Conservation (phyloP, 2,329 filamentous ascomycete genomes). For the Chalaropsis ovoidea region DNA sequence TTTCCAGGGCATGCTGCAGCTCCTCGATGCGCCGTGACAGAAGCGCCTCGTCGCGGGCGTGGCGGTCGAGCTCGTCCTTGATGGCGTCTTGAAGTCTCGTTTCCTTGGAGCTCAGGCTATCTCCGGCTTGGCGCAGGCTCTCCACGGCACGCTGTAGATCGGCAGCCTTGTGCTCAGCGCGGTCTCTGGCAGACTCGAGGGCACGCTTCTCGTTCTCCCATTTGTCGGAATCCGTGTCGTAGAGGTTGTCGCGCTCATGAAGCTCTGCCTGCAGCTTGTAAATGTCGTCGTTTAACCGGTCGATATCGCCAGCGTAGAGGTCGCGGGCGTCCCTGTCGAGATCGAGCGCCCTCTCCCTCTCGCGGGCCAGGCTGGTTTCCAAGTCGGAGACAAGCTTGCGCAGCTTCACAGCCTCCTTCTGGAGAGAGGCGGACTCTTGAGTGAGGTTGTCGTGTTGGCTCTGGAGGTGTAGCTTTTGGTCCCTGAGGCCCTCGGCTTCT, state of each 20-base stretch:
- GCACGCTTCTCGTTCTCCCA: slow-evolving; percentile 59
- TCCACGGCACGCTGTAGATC: slow-evolving; percentile 63
- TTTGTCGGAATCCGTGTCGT: slow-evolving; percentile 60
- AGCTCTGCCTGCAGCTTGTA: slow-evolving; percentile 54
- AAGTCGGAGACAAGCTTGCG: slow-evolving; percentile 41
- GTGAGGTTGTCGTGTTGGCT: slow-evolving; percentile 57
- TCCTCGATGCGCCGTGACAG: slow-evolving; percentile 65
- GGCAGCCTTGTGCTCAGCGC: slow-evolving; percentile 56
- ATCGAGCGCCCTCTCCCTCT: slow-evolving; percentile 49
- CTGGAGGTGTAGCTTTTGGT: slow-evolving; percentile 61
- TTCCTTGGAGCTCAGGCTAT: slow-evolving; percentile 57
- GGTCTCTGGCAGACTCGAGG: slow-evolving; percentile 54
- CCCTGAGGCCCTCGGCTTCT: slow-evolving; percentile 48
- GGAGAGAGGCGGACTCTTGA: slow-evolving; percentile 55
- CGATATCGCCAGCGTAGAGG: slow-evolving; percentile 40
- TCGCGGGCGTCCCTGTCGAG: slow-evolving; percentile 49
- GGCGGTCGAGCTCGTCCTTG: slow-evolving; percentile 59
- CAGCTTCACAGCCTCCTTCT: slow-evolving; percentile 49
- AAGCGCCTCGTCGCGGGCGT: slow-evolving; percentile 59
- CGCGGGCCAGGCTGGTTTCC: slow-evolving; percentile 41
- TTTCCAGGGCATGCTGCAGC: slow-evolving; percentile 59
- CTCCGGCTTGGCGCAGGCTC: slow-evolving; percentile 56
- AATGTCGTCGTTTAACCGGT: slow-evolving; percentile 48
- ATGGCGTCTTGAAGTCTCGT: slow-evolving; percentile 56
- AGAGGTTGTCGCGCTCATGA: slow-evolving; percentile 58